phyloP scores from a whole-genome alignment of 345 rosid genomes.

The Hevea brasiliensis region DNA sequence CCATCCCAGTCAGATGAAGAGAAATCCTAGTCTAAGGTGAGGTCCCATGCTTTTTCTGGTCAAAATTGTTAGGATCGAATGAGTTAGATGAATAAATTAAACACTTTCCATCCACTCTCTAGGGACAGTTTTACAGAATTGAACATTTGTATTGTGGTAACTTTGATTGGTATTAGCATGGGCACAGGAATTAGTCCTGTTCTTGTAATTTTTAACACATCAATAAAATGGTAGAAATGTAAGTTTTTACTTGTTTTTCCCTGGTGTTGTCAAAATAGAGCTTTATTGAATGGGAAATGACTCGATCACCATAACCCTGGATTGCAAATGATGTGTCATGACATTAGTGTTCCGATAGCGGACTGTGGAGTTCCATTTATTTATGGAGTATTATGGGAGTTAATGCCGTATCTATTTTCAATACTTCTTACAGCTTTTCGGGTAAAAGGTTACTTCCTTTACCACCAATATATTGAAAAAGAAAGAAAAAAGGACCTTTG shows the following conservation, averaged over 20 bases:
- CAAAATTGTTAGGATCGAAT: slow-evolving; percentile 28
- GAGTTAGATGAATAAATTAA: slow-evolving; percentile 34
- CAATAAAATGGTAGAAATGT: slow-evolving; percentile 2
- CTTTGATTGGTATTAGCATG: neutral
- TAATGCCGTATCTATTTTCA: no score
- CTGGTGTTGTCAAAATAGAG: neutral
- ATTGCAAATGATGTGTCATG: no score
- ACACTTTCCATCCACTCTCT: slow-evolving; percentile 23
- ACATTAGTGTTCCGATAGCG: no score
- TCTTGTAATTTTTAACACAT: slow-evolving; percentile 10
- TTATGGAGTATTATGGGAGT: no score
- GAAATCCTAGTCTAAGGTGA: slow-evolving; percentile 48
- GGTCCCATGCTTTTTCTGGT: slow-evolving; percentile 19
- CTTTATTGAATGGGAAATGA: neutral
- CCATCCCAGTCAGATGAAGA: slow-evolving; percentile 83
- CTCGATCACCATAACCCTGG: no score
- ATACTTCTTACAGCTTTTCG: no score
- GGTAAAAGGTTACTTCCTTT: no score
- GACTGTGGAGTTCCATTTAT: no score
- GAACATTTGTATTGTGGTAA: neutral
- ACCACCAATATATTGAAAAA: no score
- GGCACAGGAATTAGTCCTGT: neutral
- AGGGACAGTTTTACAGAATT: slow-evolving; percentile 10
- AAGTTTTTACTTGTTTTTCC: neutral
- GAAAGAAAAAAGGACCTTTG: no score